Base-by-base conservation (phyloP, 2,329 filamentous ascomycete species). In the Xylariaceae sp. region DNA sequence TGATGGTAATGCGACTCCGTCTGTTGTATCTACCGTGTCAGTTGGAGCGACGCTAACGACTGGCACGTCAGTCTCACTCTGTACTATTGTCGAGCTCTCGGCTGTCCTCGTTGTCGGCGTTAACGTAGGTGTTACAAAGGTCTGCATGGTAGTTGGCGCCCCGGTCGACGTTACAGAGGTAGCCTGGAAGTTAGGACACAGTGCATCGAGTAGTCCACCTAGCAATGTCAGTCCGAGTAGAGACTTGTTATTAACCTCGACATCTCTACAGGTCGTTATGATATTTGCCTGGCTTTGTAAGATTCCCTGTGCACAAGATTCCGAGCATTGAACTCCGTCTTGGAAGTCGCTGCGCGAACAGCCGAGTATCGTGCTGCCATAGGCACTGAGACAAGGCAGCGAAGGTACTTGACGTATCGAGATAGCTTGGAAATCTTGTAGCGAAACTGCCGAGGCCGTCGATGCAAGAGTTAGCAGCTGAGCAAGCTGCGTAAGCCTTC, bases 391-490 rank as follows among this genome's bases (percentile, higher is more conserved):
- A 47, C 65, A 68, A 3, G 49, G 46, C n/a, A 59, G 34, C 15
- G 65, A 60, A 9, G 64, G 56, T 46, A 67, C 61, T 36, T 61
- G 59, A 16, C 61, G 51, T 45, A 65, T 62, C n/a, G 60, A 59
- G 34, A 68, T 63, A 18, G 53, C 15, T 42, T 68, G 65, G 34
- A 68, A 67, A 19, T 65, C 57, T 43, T 64, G 62, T 19, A 68
- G 18, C n/a, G 62, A 65, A 53, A 68, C 57, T 12, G 64, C 64
- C 21, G 61, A 62, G 10, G 60, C 46, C 29, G 57, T 59, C 36
- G 61, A 64, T 41, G 54, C 57, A 45, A 66, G 48, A 13, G 49
- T 47, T 13, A 63, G 42, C 3, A 67, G 21, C 22, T 57, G 48
- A 18, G 50, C 15, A 10, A 63, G 50, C 29, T 48, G 53, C 16